A percentile compares a stretch with the other conserved stretches of the same genome.
Conservation (phyloP, 805 yeast genomes). For the Pichia exigua region DNA sequence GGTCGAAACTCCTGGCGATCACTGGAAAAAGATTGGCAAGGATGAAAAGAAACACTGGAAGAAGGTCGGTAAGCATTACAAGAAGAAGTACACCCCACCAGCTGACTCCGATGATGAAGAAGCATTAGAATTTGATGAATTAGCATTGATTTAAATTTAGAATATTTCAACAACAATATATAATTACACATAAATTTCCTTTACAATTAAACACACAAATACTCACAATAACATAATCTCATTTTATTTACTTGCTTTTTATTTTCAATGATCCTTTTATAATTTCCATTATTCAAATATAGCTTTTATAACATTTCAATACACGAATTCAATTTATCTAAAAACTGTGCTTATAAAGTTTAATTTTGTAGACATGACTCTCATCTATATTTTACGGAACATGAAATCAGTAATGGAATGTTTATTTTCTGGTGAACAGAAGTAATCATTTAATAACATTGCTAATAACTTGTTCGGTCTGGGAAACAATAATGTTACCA, state of each 20-base stretch:
- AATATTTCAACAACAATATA: neutral
- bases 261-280: too few relatives aligned
- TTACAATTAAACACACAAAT: neutral
- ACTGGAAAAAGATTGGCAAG: conserved; percentile 25
- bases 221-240: neutral
- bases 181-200: too few relatives aligned
- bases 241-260: neutral
- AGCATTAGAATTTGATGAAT: conserved; percentile 9
- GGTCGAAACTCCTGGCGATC: conserved; percentile 13
- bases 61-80: conserved; percentile 22
- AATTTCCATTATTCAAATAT: neutral
- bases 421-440: too few relatives aligned
- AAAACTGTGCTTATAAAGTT: too few relatives aligned
- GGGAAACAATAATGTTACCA: too few relatives aligned
- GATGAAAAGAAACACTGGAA: conserved; percentile 24
- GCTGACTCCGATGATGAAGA: conserved; percentile 3
- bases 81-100: conserved; percentile 18
- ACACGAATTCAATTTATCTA: neutral
- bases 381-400: too few relatives aligned
- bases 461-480: too few relatives aligned
- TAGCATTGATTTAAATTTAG: conserved; percentile 1
- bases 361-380: too few relatives aligned
- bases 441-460: too few relatives aligned
- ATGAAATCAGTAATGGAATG: too few relatives aligned
- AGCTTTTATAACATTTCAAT: neutral